Percentiles rank a stretch among this genome's conserved stretches.
Conservation (phyloP, 225 moss, liverwort and hornwort genomes). For the Pleurozium schreberi region DNA sequence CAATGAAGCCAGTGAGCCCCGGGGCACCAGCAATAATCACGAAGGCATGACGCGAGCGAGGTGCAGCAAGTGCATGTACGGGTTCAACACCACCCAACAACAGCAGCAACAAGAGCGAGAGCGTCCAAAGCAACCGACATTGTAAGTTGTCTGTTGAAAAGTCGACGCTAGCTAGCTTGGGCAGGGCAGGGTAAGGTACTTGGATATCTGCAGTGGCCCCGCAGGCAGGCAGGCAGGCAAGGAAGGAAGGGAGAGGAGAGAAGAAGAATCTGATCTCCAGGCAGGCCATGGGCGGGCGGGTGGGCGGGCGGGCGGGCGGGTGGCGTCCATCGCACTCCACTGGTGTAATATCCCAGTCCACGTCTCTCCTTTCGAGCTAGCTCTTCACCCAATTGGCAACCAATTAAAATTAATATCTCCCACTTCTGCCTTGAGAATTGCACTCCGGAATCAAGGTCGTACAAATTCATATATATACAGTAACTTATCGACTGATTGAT, state of each 20-base stretch:
- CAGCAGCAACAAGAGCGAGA: not conserved
- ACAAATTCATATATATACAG: no score
- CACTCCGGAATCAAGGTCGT: not conserved
- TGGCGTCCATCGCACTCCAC: constrained; percentile 27
- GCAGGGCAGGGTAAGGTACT: not conserved
- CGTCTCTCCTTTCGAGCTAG: constrained; percentile 1
- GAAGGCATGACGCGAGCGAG: not conserved
- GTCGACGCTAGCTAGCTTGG: not conserved
- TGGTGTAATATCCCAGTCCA: constrained; percentile 17
- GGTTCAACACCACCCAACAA: not conserved
- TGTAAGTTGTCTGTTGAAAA: constrained; percentile 21
- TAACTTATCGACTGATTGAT: not conserved
- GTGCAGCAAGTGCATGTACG: constrained; percentile 6
- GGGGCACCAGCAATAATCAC: not conserved
- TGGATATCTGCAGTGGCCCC: not conserved
- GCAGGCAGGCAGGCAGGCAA: not conserved
- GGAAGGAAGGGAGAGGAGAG: not conserved
- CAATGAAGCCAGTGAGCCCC: not conserved
- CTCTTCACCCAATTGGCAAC: not conserved
- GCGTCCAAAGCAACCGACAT: constrained; percentile 18
- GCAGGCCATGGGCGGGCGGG: not conserved
- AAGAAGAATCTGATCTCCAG: not conserved
- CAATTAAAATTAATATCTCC: not conserved
- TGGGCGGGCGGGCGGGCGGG: not conserved
- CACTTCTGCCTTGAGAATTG: not conserved